These are phyloP conservation scores for Brachypodium distachyon DNA, from an alignment of 202 grass and related monocot species.

Conservation along the genomic window DNA sequence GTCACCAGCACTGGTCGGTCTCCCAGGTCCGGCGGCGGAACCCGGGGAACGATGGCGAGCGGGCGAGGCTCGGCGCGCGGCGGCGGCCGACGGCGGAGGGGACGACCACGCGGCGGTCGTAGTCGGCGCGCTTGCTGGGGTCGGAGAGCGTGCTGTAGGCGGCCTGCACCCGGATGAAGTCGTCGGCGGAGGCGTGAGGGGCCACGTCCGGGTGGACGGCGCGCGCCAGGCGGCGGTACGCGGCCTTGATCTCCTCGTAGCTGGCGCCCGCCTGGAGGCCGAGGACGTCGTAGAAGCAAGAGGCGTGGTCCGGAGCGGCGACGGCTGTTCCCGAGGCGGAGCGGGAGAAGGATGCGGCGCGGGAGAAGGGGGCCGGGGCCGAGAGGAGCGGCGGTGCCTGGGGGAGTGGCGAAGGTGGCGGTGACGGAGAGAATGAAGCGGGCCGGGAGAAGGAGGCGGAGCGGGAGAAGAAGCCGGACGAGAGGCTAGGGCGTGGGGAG, in stretches of 20 bases:
- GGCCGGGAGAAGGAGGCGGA: neutral
- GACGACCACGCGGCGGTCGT: conserved; percentile 45
- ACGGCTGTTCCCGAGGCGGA: neutral
- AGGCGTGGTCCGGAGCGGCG: neutral
- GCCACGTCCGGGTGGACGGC: conserved; percentile 52
- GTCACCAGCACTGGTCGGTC: conserved; percentile 86
- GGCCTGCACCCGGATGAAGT: conserved; percentile 73
- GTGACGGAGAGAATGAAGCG: neutral
- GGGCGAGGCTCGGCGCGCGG: conserved; percentile 4
- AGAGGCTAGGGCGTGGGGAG: conserved; percentile 29
- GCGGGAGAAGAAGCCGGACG: conserved; percentile 10
- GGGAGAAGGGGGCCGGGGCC: neutral
- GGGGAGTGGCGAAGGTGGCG: conserved; percentile 12
- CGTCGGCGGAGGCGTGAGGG: conserved; percentile 25
- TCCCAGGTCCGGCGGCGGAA: conserved; percentile 64
- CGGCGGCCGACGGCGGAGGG: conserved; percentile 17
- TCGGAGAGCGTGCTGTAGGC: conserved; percentile 80
- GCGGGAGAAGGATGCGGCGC: conserved; percentile 6
- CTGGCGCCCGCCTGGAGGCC: conserved; percentile 42
- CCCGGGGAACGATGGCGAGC: conserved; percentile 40
- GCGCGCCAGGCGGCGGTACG: conserved; percentile 63
- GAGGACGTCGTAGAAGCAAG: conserved; percentile 60
- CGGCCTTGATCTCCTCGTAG: conserved; percentile 46
- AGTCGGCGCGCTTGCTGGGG: conserved; percentile 60
- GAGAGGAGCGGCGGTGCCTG: neutral